Conservation (phyloP, 1,284 basidiomycete species). For the Apiotrichum montevideense region DNA sequence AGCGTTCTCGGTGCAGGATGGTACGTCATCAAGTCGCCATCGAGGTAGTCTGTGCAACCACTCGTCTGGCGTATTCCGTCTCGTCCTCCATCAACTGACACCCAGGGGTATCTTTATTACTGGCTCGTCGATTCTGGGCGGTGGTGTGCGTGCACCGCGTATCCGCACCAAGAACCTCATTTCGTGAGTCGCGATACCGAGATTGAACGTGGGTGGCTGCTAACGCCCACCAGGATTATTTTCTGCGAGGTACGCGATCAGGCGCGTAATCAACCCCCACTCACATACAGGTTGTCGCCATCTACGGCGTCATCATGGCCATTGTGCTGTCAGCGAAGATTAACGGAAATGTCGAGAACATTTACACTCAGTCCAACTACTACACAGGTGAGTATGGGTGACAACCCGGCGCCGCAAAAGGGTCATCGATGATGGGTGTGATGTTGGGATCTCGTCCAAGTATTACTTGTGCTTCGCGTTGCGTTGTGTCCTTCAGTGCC, state of each 20-base stretch:
- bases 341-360: slow-evolving; percentile 55
- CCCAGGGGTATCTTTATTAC: slow-evolving; percentile 97
- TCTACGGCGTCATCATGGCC: slow-evolving; percentile 81
- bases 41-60: no score
- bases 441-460: no score
- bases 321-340: slow-evolving; percentile 88
- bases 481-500: no score
- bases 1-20: slow-evolving; percentile 93
- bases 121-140: slow-evolving; percentile 88
- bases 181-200: slow-evolving; percentile 55
- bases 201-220: neutral
- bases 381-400: slow-evolving; percentile 65
- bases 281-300: slow-evolving; percentile 72
- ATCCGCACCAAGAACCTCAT: slow-evolving; percentile 98
- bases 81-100: neutral
- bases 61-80: no score
- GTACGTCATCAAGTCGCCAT: slow-evolving; percentile 52
- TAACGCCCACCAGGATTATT: slow-evolving; percentile 65
- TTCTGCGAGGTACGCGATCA: slow-evolving; percentile 63
- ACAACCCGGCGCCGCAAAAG: neutral
- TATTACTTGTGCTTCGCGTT: no score
- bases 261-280: neutral
- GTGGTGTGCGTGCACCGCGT: slow-evolving; percentile 86
- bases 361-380: slow-evolving; percentile 79
- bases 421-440: no score